Conservation (phyloP, 306 rosid genomes). For the Vigna reflexopilosa region DNA sequence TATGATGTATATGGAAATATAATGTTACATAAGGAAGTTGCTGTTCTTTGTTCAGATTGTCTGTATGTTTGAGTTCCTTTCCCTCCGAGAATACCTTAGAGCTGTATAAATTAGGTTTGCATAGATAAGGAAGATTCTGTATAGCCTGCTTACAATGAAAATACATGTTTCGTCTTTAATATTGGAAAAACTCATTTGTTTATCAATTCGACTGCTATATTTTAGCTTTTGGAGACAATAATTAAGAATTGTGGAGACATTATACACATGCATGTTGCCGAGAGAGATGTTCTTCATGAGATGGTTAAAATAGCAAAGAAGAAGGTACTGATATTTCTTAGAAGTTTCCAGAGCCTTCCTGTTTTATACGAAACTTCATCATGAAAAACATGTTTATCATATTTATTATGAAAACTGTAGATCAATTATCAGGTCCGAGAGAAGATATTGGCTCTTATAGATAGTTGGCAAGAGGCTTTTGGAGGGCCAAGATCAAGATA, state of each 20-base stretch:
- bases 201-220: slow-evolving; percentile 57
- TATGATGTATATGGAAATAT: not conserved
- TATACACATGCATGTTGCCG: slow-evolving; percentile 99
- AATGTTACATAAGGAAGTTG: slow-evolving; percentile 5
- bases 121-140: slow-evolving; percentile 8
- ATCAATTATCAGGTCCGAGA: slow-evolving; percentile 87
- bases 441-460: slow-evolving; percentile 87
- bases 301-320: slow-evolving; percentile 92
- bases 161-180: slow-evolving; percentile 32
- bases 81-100: not conserved
- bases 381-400: slow-evolving; percentile 43
- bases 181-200: slow-evolving; percentile 46
- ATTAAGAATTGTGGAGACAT: slow-evolving; percentile 97
- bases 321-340: slow-evolving; percentile 64
- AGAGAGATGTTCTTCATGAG: slow-evolving; percentile 90
- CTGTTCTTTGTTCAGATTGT: not conserved
- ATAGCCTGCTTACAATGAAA: slow-evolving; percentile 22
- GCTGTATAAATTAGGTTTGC: slow-evolving; percentile 23
- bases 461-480: slow-evolving; percentile 99
- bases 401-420: slow-evolving; percentile 64
- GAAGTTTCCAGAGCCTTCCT: slow-evolving; percentile 36
- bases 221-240: slow-evolving; percentile 92
- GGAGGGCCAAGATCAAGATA: slow-evolving; percentile 98
- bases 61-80: slow-evolving; percentile 10
- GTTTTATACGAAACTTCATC: slow-evolving; percentile 41